phyloP scores from a whole-genome alignment of 148 eudicot genomes.

The Rhododendron molle region DNA sequence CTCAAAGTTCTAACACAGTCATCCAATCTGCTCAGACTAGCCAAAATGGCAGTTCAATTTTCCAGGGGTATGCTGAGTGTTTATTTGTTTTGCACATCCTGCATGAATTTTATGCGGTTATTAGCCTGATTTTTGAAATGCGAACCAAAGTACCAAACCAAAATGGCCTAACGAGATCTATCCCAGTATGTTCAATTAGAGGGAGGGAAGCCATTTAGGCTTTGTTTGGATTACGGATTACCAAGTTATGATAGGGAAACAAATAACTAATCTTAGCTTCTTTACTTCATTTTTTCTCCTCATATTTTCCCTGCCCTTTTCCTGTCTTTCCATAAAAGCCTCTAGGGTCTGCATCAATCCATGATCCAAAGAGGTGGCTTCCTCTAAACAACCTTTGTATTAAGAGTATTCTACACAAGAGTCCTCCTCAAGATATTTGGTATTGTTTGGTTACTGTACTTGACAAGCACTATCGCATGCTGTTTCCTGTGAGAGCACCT shows the following conservation, averaged over 20 bases:
- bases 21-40: constrained; percentile 38
- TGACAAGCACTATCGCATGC: background rate
- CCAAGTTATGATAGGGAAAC: background rate
- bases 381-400: background rate
- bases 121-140: constrained; percentile 13
- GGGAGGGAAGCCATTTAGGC: background rate
- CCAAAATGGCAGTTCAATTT: constrained; percentile 56
- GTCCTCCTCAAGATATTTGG: background rate
- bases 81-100: background rate
- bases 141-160: background rate
- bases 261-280: background rate
- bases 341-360: background rate
- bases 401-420: background rate
- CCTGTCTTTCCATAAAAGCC: background rate
- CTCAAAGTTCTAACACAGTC: constrained; percentile 28
- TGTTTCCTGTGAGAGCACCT: background rate
- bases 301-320: background rate
- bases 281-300: background rate
- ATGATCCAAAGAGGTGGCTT: background rate
- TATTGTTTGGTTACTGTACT: background rate
- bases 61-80: constrained; percentile 50
- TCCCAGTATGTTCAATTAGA: background rate
- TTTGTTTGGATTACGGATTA: background rate
- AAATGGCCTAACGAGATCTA: background rate
- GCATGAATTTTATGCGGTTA: constrained; percentile 8